phyloP scores from a whole-genome alignment of 2,329 filamentous ascomycete species.

The Bipolaris sorokiniana region DNA sequence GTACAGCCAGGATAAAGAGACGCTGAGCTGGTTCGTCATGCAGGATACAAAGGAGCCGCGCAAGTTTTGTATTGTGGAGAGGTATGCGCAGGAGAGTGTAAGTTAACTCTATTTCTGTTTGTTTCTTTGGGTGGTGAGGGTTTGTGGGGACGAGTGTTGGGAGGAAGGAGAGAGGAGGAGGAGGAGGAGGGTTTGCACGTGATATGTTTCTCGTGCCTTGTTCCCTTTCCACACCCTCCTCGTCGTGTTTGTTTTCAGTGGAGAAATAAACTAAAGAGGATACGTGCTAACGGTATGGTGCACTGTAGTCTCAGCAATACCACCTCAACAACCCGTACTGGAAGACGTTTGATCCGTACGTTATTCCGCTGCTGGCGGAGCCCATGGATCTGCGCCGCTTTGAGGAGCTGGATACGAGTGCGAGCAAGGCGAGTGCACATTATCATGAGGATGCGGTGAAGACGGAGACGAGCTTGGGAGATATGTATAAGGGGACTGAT shows the following conservation, averaged over 20 bases:
- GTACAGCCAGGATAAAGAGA: conserved; percentile 75
- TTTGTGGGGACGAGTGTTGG: too few species aligned
- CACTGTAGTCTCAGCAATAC: conserved; percentile 53
- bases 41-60: conserved; percentile 71
- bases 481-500: conserved; percentile 17
- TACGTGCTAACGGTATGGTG: too few species aligned
- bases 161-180: too few species aligned
- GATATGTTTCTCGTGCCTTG: too few species aligned
- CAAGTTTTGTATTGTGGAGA: conserved; percentile 77
- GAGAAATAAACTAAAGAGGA: too few species aligned
- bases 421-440: conserved; percentile 2
- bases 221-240: too few species aligned
- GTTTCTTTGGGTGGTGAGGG: too few species aligned
- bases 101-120: conserved; percentile 41
- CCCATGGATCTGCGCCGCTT: conserved; percentile 72
- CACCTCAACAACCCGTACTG: conserved; percentile 70
- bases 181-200: too few species aligned
- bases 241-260: too few species aligned
- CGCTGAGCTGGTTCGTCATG: conserved; percentile 73
- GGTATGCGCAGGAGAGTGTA: conserved; percentile 71
- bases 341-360: conserved; percentile 78
- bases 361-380: conserved; percentile 69
- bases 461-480: conserved; percentile 11
- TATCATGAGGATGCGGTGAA: conserved; percentile 15
- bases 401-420: conserved; percentile 64